Percentiles rank a stretch among this genome's conserved stretches.
Conservation (phyloP, 2,329 filamentous ascomycete genomes). For the Aspergillus sp. region DNA sequence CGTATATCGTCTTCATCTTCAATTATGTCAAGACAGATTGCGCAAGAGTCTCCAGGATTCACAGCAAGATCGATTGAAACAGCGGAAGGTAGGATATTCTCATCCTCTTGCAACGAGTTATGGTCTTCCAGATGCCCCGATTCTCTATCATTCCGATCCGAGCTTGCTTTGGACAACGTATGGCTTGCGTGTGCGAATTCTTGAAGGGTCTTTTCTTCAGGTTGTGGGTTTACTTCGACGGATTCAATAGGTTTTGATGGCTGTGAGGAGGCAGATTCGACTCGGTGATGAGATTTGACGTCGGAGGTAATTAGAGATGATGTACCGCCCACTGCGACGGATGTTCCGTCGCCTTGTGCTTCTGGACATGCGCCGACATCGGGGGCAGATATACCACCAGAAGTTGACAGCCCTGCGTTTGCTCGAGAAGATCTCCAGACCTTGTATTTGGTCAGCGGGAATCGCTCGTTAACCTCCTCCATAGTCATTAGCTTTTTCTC, state of each 20-base stretch:
- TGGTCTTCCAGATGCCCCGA: constrained; percentile 45
- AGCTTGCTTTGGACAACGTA: not conserved
- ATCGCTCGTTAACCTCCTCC: constrained; percentile 98
- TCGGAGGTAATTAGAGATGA: constrained; percentile 28
- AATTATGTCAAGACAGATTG: constrained; percentile 91
- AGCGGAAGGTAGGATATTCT: constrained; percentile 76
- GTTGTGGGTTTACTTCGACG: constrained; percentile 14
- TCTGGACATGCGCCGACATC: constrained; percentile 73
- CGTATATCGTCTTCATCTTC: constrained; percentile 96
- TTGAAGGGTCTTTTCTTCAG: constrained; percentile 25
- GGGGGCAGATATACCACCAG: constrained; percentile 79
- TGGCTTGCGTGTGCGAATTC: constrained; percentile 2
- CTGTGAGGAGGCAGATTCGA: constrained; percentile 22
- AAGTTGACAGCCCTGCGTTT: constrained; percentile 78
- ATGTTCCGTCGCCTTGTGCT: constrained; percentile 58
- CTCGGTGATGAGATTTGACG: constrained; percentile 25
- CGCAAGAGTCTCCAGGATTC: constrained; percentile 87
- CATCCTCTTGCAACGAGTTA: constrained; percentile 70
- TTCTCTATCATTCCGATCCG: constrained; percentile 16
- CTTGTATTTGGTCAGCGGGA: constrained; percentile 96
- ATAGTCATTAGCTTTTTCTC: constrained; percentile 99
- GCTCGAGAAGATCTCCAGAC: constrained; percentile 85
- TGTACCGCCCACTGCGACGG: constrained; percentile 29
- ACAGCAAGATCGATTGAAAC: constrained; percentile 79
- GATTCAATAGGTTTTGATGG: constrained; percentile 23